phyloP scores from a whole-genome alignment of 805 yeast species.

The Candida piceae region DNA sequence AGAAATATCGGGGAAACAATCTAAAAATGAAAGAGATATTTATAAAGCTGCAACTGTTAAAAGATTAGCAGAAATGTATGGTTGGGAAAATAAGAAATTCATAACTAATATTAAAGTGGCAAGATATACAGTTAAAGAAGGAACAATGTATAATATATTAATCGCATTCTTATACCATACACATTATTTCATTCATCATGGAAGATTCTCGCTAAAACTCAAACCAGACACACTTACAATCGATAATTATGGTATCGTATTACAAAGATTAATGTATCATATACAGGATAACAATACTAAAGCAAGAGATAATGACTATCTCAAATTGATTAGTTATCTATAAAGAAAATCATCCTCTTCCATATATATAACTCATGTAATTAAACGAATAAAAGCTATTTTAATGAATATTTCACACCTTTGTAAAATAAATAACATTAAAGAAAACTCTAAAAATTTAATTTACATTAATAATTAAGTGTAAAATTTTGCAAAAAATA shows the following conservation, averaged over 20 bases:
- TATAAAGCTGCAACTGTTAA: conserved; percentile 23
- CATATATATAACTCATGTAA: too few relatives aligned
- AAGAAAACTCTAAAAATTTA: too few relatives aligned
- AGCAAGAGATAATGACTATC: conserved; percentile 10
- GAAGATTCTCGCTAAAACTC: conserved; percentile 17
- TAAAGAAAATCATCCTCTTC: background rate
- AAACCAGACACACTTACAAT: conserved; percentile 17
- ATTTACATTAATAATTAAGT: too few relatives aligned
- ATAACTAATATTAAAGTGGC: conserved; percentile 21
- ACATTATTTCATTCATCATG: conserved; percentile 23
- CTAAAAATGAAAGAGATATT: conserved; percentile 24
- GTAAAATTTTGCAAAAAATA: too few relatives aligned
- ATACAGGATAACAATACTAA: conserved; percentile 12
- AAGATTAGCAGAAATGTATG: conserved; percentile 29
- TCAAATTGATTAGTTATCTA: background rate
- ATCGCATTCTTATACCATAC: conserved; percentile 23
- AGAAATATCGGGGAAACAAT: conserved; percentile 22
- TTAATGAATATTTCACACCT: too few relatives aligned
- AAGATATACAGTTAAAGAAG: conserved; percentile 15
- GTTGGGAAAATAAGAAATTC: conserved; percentile 23
- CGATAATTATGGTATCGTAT: conserved; percentile 23
- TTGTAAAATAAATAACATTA: too few relatives aligned
- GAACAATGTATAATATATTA: conserved; percentile 22
- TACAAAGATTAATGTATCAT: conserved; percentile 27
- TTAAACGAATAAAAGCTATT: too few relatives aligned